Conservation (phyloP, 1,284 basidiomycete species). For the Mixia osmundae region DNA sequence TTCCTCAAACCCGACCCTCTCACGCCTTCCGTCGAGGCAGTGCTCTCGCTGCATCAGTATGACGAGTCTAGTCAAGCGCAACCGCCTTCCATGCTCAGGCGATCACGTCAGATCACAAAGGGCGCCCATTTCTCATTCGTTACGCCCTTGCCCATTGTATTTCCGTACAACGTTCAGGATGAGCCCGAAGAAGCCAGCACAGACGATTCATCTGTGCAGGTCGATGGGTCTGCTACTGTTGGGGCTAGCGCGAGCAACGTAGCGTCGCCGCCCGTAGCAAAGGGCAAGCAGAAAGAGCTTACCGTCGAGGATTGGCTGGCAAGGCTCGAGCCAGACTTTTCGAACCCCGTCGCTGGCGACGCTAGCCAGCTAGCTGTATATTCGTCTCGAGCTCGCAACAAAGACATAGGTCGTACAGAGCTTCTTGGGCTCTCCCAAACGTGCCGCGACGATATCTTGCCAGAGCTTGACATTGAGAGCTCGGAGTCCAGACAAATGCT, state of each 20-base stretch:
- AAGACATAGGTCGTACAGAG: constrained; percentile 24
- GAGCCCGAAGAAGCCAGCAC: constrained; percentile 11
- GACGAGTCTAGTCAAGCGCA: not conserved
- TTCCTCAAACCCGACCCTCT: constrained; percentile 7
- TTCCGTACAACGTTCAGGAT: constrained; percentile 50
- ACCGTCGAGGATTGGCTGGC: constrained; percentile 32
- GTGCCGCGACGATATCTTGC: constrained; percentile 48
- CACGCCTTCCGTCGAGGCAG: constrained; percentile 3
- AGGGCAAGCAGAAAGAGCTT: constrained; percentile 19
- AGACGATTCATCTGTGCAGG: too few relatives aligned
- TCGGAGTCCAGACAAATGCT: constrained; percentile 35
- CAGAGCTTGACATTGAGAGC: constrained; percentile 54
- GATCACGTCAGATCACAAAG: constrained; percentile 9
- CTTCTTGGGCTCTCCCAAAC: constrained; percentile 42
- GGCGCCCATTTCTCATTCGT: constrained; percentile 62
- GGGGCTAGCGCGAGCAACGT: constrained; percentile 4
- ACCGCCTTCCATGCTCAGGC: constrained; percentile 13
- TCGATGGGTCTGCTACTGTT: constrained; percentile 3
- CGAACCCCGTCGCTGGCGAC: constrained; percentile 25
- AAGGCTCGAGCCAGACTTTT: constrained; percentile 43
- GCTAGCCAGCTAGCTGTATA: constrained; percentile 10
- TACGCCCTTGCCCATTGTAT: constrained; percentile 54
- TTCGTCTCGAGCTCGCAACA: constrained; percentile 8
- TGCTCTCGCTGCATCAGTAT: constrained; percentile 5
- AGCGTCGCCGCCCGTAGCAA: constrained; percentile 5